Percentiles rank a stretch among this genome's conserved stretches.
phyloP scores from a whole-genome alignment of 1,284 basidiomycete species.

The Rhodotorula glutinis region DNA sequence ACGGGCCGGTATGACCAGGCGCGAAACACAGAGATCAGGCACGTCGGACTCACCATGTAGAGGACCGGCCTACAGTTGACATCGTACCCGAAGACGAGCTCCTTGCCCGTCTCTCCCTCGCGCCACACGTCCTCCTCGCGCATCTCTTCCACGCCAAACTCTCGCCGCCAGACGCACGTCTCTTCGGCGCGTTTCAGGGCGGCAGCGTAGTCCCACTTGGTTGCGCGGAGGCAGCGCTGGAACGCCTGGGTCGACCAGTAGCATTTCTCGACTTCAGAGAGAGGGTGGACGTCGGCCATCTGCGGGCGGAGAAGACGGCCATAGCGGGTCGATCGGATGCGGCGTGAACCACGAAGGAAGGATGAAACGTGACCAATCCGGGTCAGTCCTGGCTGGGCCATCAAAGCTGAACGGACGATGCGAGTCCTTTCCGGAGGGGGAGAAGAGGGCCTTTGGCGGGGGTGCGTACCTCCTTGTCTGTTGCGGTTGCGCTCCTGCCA shows the following conservation, averaged over 20 bases:
- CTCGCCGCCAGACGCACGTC: slow-evolving; percentile 50
- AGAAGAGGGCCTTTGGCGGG: no score
- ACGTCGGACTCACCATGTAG: slow-evolving; percentile 46
- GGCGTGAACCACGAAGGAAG: no score
- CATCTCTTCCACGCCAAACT: slow-evolving; percentile 49
- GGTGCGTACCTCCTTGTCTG: slow-evolving; percentile 15
- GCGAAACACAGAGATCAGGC: neutral
- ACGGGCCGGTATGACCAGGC: neutral
- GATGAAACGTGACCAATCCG: no score
- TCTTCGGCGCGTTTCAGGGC: slow-evolving; percentile 48
- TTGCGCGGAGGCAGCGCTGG: slow-evolving; percentile 48
- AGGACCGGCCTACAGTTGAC: slow-evolving; percentile 48
- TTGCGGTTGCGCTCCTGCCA: slow-evolving; percentile 4
- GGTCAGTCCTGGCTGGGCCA: neutral
- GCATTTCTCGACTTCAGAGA: slow-evolving; percentile 47
- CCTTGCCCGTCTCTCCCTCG: slow-evolving; percentile 50
- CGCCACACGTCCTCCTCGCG: slow-evolving; percentile 42
- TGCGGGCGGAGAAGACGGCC: neutral
- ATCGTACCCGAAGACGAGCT: slow-evolving; percentile 47
- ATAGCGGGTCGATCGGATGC: neutral
- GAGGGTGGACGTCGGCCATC: slow-evolving; percentile 31
- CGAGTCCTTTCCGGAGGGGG: no score
- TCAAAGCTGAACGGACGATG: no score
- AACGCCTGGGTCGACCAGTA: slow-evolving; percentile 47
- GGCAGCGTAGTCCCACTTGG: slow-evolving; percentile 48